Conservation (phyloP, 805 yeast genomes). For the Sungouiella blattae region DNA sequence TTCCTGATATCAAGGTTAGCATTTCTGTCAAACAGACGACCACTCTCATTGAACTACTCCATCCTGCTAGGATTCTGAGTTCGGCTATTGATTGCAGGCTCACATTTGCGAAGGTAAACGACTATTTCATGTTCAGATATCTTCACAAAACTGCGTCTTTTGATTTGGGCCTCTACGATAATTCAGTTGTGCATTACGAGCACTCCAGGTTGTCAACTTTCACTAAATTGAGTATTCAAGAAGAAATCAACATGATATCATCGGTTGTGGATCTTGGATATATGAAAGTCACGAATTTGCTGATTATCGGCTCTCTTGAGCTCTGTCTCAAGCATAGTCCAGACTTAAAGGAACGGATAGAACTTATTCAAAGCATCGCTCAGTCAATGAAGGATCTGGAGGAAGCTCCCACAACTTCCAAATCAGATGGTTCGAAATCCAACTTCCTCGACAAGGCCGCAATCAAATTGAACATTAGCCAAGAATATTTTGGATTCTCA, state of each 20-base stretch:
- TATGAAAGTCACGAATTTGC: constrained; percentile 27
- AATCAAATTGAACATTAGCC: constrained; percentile 21
- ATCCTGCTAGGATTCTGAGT: constrained; percentile 9
- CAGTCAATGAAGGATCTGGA: neutral
- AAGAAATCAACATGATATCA: constrained; percentile 12
- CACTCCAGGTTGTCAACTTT: constrained; percentile 22
- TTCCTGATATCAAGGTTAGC: constrained; percentile 1
- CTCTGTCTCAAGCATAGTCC: constrained; percentile 6
- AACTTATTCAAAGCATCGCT: constrained; percentile 5
- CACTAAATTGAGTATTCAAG: constrained; percentile 10
- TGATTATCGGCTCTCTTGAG: constrained; percentile 18
- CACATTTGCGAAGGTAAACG: constrained; percentile 1
- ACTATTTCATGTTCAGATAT: constrained; percentile 2
- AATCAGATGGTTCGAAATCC: neutral
- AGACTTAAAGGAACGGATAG: constrained; percentile 7
- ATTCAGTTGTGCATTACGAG: constrained; percentile 21
- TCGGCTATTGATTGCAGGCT: constrained; percentile 2
- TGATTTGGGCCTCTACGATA: constrained; percentile 12
- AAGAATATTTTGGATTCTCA: constrained; percentile 36
- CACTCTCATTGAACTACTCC: constrained; percentile 5
- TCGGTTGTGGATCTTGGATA: constrained; percentile 24
- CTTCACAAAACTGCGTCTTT: constrained; percentile 13
- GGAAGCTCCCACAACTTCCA: neutral
- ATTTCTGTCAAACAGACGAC: constrained; percentile 1
- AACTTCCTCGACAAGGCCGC: constrained; percentile 9